Evolutionary conservation across 805 yeast genomes (phyloP), one percentile per base, ranked within the genome.

Genomic region (Suhomyces emberorum): DNA sequence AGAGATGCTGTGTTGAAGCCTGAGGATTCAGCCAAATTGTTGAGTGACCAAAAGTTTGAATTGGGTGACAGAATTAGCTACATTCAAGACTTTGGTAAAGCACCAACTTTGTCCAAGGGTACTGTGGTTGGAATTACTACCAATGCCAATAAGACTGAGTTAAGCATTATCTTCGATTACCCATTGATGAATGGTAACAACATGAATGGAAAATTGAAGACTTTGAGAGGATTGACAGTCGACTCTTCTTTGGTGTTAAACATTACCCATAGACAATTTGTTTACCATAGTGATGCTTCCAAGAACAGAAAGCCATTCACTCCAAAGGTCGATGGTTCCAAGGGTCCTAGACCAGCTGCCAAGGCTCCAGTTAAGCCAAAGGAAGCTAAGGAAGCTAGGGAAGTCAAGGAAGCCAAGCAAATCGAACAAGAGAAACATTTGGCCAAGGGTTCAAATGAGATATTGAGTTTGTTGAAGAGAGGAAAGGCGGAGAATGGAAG

Each of bases 1-100:
- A 75, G 82, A 38, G 79, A 76, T 27, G 96, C 97, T 0, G 72
- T 93, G 19, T 66, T 93, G 41, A 79, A 83, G 48, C 91, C 96
- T 6, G 61, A 75, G 20, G 77, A 73, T 26, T 86, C 96, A 0
- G 76, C 76, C 53, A 81, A 83, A 51, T 69, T 79, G 45, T 70
- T 93, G 47, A 76, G 83, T 38, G 71, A 73, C 27, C 99, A 93
- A 65, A 63, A 70, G 30, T 93, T 93, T 55, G 72, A 75, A 19
- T 69, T 93, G 15, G 98, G 98, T 50, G 97, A 93, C 54, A 76
- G 98, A 42, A 87, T 93, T 20, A 74, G 85, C 16, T 88, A 86
- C 47, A 84, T 88, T 15, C 83, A 83, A 49, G 85, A 81, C 49
- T 79, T 85, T 16, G 98, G 98, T 34, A 88, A 86, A 53, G 95